Conservation (phyloP, 495 filamentous ascomycete genomes). For the Podospora bellae-mahoneyi region DNA sequence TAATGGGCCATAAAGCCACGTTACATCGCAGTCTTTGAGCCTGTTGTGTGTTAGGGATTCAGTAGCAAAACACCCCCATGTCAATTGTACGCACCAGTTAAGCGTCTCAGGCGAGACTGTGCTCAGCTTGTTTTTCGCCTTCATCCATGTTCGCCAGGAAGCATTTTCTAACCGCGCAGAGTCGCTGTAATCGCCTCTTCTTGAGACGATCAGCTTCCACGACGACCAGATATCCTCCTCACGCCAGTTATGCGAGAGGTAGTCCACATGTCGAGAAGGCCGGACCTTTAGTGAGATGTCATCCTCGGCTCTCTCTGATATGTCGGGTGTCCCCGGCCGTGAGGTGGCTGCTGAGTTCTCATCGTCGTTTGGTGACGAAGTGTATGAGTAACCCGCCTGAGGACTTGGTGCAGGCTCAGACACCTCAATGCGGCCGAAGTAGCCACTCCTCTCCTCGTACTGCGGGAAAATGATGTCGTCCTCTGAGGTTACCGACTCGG, state of each 20-base stretch:
- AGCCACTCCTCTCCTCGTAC: constrained; percentile 50
- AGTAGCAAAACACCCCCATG: not conserved
- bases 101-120: constrained; percentile 85
- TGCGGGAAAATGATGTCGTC: constrained; percentile 56
- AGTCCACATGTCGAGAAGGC: constrained; percentile 91
- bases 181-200: constrained; percentile 73
- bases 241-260: constrained; percentile 90
- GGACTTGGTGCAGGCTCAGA: constrained; percentile 50
- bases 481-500: constrained; percentile 37
- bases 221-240: constrained; percentile 98
- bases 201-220: constrained; percentile 86
- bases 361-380: constrained; percentile 43
- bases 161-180: constrained; percentile 86
- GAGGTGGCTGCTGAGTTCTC: constrained; percentile 45
- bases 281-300: constrained; percentile 73
- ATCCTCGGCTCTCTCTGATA: constrained; percentile 63
- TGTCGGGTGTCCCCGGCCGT: constrained; percentile 44
- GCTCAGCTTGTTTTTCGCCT: constrained; percentile 75
- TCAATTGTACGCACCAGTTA: constrained; percentile 66
- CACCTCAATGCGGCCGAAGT: constrained; percentile 45
- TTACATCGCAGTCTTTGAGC: constrained; percentile 96
- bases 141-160: constrained; percentile 97
- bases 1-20: constrained; percentile 94
- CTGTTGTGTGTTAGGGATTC: constrained; percentile 46
- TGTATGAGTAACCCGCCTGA: constrained; percentile 41